Conservation (phyloP, 2,329 filamentous ascomycete genomes). For the Didymella lethalis region DNA sequence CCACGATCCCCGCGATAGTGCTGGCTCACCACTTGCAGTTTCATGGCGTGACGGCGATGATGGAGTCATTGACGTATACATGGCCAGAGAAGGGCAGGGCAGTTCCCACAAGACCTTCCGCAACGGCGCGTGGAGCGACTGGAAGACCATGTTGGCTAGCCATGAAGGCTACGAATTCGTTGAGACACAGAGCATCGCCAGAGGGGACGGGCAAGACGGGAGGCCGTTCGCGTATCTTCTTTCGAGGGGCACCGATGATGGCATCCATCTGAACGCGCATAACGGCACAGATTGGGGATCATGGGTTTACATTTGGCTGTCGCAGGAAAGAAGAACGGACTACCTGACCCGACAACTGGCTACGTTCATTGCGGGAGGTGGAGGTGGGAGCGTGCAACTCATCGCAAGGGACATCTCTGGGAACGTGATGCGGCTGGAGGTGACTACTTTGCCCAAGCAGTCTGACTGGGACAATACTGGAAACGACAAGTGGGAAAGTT, state of each 20-base stretch:
- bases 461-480: not conserved
- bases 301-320: conserved; percentile 5
- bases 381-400: not conserved
- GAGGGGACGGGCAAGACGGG: conserved; percentile 4
- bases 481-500: conserved; percentile 8
- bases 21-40: conserved; percentile 2
- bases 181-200: conserved; percentile 22
- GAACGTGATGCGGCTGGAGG: not conserved
- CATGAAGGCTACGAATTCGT: conserved; percentile 21
- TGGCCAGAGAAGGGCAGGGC: not conserved
- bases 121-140: conserved; percentile 20
- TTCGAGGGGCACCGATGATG: conserved; percentile 17
- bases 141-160: conserved; percentile 11
- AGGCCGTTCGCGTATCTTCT: conserved; percentile 19
- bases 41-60: conserved; percentile 8
- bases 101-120: conserved; percentile 14
- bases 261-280: conserved; percentile 17
- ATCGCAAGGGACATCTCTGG: not conserved
- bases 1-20: not conserved
- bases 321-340: not conserved
- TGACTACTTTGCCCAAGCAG: not conserved
- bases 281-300: conserved; percentile 18
- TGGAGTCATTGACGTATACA: conserved; percentile 20
- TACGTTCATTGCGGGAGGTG: conserved; percentile 4
- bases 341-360: conserved; percentile 7